Evolutionary conservation across 192 early-diverging fungal genomes (phyloP), one percentile per base, ranked within the genome.

Genomic region (Coemansia sp.): DNA sequence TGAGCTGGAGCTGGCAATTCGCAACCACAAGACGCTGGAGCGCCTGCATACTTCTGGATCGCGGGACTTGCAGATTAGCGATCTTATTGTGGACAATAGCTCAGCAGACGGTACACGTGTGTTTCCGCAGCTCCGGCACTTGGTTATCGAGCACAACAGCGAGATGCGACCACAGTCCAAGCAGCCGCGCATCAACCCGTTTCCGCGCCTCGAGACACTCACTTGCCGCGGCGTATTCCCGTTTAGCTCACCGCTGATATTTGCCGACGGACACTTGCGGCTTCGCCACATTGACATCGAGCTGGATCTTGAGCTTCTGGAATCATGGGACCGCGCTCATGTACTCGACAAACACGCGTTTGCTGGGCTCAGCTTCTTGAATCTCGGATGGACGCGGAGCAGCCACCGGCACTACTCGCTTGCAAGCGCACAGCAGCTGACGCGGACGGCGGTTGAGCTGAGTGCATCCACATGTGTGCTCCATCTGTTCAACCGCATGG

Each of bases 241-340:
- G n/a, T 54, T 54, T 9, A 29, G n/a, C 27, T 54, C 53, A 13
- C 22, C 53, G 7, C 16, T 29, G 24, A 32, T 54, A 8, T 54
- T 54, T n/a, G 24, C 23, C 7, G 29, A 13, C 3, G 29, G 53
- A n/a, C 18, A 29, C 24, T 3, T 14, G 11, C 53, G 29, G 53
- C 27, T 54, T 54, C 8, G 7, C 3, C 53, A 54, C n/a, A 24
- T 54, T 13, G 53, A 54, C n/a, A 54, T 54, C n/a, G 53, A 54
- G 1, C 13, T 54, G 22, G 12, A 54, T 29, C 29, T 26, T 16
- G 53, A 54, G 26, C 29, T 54, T 29, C 24, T 54, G 11, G 27
- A 54, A 8, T 27, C 3, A 3, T 16, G 23, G 24, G 3, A 29
- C 24, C 5, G 3, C 27, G 27, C 23, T 27, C n/a, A n/a, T 16